Percentiles rank a stretch among this genome's conserved stretches.
Evolutionary conservation across 23 red algal species (phyloP).

Genomic region (Agarophyton chilense): DNA sequence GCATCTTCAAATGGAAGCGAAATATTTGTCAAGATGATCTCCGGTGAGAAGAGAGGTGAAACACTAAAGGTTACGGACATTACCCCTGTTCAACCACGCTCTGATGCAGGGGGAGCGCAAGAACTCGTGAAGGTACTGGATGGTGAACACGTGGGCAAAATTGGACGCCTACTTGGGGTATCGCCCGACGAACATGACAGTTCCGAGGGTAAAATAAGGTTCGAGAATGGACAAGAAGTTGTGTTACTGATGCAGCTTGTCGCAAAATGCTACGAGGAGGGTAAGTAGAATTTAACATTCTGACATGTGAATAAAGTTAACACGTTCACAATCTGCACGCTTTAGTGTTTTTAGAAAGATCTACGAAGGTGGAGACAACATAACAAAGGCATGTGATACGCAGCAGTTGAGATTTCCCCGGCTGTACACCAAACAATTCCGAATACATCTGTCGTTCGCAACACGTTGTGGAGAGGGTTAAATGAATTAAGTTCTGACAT

Average conservation of each 20-base stretch:
- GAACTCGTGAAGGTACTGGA: conserved; percentile 70
- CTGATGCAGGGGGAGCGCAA: conserved; percentile 33
- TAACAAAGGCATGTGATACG: too few species aligned
- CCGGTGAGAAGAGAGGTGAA: conserved; percentile 43
- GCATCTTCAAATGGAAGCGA: conserved; percentile 35
- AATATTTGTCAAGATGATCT: conserved; percentile 54
- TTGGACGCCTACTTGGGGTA: conserved; percentile 38
- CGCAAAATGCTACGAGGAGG: conserved; percentile 56
- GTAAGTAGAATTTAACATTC: conserved; percentile 21
- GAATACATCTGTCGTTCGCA: too few species aligned
- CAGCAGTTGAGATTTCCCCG: too few species aligned
- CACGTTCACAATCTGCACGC: background rate
- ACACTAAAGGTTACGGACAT: conserved; percentile 19
- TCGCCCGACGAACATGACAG: conserved; percentile 13
- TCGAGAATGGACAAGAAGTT: conserved; percentile 32
- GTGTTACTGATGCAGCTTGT: conserved; percentile 45
- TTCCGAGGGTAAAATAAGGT: conserved; percentile 46
- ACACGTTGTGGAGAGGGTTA: conserved; percentile 38
- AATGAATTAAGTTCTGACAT: conserved; percentile 5
- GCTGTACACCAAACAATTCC: too few species aligned
- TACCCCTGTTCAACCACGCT: conserved; percentile 64
- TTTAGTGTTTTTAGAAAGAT: background rate
- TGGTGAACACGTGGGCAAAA: conserved; percentile 38
- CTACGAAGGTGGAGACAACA: too few species aligned
- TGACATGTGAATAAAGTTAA: conserved; percentile 26